Conservation (phyloP, 2,329 filamentous ascomycete species). For the Epichloe coenophiala region DNA sequence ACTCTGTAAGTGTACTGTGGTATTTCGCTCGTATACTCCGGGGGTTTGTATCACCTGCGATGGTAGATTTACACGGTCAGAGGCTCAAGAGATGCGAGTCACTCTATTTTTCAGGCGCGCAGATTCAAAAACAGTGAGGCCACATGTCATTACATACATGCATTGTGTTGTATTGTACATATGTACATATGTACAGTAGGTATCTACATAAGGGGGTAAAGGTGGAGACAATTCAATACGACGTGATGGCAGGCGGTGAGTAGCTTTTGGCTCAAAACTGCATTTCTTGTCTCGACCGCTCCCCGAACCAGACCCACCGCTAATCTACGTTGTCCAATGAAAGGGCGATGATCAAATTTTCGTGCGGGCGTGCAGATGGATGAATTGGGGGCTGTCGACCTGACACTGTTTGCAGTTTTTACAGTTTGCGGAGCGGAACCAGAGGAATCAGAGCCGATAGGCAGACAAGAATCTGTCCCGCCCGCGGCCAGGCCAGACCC, state of each 20-base stretch:
- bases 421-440: background rate
- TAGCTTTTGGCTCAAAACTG: too few species aligned
- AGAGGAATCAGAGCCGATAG: background rate
- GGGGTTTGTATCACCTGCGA: background rate
- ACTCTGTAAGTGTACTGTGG: background rate
- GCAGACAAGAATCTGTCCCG: background rate
- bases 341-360: constrained; percentile 22
- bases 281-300: constrained; percentile 6
- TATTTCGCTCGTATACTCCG: background rate
- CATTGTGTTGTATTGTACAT: too few species aligned
- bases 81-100: background rate
- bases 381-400: background rate
- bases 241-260: constrained; percentile 3
- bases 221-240: background rate
- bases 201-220: too few species aligned
- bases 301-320: constrained; percentile 7
- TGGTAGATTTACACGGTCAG: background rate
- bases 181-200: too few species aligned
- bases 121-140: background rate
- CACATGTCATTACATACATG: too few species aligned
- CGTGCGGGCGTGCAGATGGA: constrained; percentile 3
- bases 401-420: background rate
- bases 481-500: background rate
- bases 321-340: constrained; percentile 20
- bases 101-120: background rate